These are phyloP conservation scores for Buxus sempervirens DNA, from an alignment of 164 flowering plant genomes.

Conservation along the genomic window DNA sequence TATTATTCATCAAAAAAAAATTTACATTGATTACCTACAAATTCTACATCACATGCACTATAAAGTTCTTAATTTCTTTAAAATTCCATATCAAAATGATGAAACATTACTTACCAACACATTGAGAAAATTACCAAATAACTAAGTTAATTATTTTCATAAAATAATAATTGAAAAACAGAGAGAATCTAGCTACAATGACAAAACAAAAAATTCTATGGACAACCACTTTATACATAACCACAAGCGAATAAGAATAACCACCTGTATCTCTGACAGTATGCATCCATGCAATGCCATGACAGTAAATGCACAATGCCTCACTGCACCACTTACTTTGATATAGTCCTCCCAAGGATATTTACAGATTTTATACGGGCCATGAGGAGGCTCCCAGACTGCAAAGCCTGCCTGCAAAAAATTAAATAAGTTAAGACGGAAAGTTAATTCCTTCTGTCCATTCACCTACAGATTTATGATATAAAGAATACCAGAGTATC, in stretches of 20 bases:
- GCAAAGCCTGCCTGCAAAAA: slow-evolving; percentile 68
- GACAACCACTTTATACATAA: not conserved
- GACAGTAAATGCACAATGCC: slow-evolving; percentile 91
- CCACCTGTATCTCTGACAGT: slow-evolving; percentile 93
- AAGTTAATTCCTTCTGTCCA: not conserved
- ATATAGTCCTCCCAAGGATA: slow-evolving; percentile 87
- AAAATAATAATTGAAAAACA: too few relatives aligned
- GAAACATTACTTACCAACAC: too few relatives aligned
- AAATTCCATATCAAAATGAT: too few relatives aligned
- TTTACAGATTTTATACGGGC: slow-evolving; percentile 54
- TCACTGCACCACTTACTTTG: slow-evolving; percentile 71
- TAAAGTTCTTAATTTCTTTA: too few relatives aligned
- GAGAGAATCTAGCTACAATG: too few relatives aligned
- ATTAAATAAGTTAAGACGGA: not conserved
- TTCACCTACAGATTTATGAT: not conserved
- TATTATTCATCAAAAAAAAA: too few relatives aligned
- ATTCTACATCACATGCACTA: too few relatives aligned
- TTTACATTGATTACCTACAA: too few relatives aligned
- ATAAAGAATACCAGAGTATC: slow-evolving; percentile 47
- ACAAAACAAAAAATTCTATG: not conserved
- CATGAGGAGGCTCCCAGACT: slow-evolving; percentile 94
- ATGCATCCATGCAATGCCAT: slow-evolving; percentile 96
- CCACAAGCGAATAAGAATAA: slow-evolving; percentile 11
- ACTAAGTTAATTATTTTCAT: too few relatives aligned
- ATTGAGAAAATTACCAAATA: too few relatives aligned